Evolutionary conservation across 768 basidiomycete species (phyloP).

Genomic region (Tylopilus balloui): DNA sequence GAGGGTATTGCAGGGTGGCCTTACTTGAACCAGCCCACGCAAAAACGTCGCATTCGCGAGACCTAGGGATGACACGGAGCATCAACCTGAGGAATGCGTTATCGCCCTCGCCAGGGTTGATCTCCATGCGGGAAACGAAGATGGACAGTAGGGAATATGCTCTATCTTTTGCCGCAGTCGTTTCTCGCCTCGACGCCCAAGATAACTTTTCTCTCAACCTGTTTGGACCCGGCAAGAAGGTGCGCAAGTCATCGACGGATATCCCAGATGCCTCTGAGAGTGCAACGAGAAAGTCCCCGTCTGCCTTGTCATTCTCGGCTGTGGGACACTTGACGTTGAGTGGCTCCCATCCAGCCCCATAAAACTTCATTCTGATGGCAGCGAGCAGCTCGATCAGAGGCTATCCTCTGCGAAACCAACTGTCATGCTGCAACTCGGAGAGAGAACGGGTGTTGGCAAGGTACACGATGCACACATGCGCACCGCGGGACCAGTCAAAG

Average conservation of each 20-base stretch:
- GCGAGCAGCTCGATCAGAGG: constrained; percentile 19
- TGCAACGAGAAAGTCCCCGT: constrained; percentile 5
- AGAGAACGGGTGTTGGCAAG: constrained; percentile 3
- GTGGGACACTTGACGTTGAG: constrained; percentile 10
- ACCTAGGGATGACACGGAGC: constrained; percentile 11
- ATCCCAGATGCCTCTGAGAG: constrained; percentile 15
- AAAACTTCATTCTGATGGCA: constrained; percentile 20
- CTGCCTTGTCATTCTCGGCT: constrained; percentile 24
- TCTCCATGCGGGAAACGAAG: constrained; percentile 10
- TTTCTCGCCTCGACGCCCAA: constrained; percentile 18
- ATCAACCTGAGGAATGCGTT: constrained; percentile 19
- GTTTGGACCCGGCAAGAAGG: constrained; percentile 18
- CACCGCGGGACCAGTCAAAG: constrained; percentile 22
- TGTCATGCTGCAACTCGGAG: constrained; percentile 4
- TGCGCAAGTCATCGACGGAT: constrained; percentile 11
- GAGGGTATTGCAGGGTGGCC: background rate
- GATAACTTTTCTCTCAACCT: constrained; percentile 17
- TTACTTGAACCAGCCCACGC: constrained; percentile 17
- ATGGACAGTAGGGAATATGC: constrained; percentile 21
- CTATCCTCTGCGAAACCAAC: constrained; percentile 18
- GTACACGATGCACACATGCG: constrained; percentile 18
- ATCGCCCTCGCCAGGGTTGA: constrained; percentile 13
- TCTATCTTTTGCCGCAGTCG: constrained; percentile 10
- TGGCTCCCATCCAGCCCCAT: constrained; percentile 15
- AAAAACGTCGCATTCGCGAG: constrained; percentile 20